A percentile compares a stretch with the other conserved stretches of the same genome.
Evolutionary conservation across 192 early-diverging fungal species (phyloP).

Genomic region (Backusella luteola): DNA sequence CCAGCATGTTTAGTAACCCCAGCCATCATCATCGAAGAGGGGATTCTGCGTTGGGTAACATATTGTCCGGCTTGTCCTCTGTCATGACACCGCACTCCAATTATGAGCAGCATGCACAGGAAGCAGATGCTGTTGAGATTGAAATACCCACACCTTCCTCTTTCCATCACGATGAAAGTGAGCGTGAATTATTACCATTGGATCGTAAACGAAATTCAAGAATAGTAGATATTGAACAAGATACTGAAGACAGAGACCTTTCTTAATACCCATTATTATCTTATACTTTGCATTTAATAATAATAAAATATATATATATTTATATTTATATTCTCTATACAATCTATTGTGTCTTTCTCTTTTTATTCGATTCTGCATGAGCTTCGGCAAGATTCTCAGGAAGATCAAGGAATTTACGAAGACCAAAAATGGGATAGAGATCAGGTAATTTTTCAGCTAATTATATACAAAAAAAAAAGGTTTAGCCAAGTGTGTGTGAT

Average conservation of each 20-base stretch:
- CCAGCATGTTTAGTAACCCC: not conserved
- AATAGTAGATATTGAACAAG: slow-evolving; percentile 18
- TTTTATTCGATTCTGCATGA: slow-evolving; percentile 1
- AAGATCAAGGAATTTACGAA: slow-evolving; percentile 21
- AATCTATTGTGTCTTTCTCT: slow-evolving; percentile 8
- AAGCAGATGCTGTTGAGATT: slow-evolving; percentile 33
- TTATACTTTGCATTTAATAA: not conserved
- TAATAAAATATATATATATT: not conserved
- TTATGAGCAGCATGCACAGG: not conserved
- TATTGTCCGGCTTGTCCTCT: slow-evolving; percentile 13
- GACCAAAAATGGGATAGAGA: slow-evolving; percentile 17
- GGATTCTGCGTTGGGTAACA: slow-evolving; percentile 8
- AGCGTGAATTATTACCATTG: slow-evolving; percentile 13
- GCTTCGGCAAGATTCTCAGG: slow-evolving; percentile 15
- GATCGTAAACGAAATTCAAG: slow-evolving; percentile 6
- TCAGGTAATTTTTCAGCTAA: slow-evolving; percentile 60
- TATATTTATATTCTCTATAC: not conserved
- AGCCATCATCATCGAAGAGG: not conserved
- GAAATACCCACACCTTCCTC: slow-evolving; percentile 31
- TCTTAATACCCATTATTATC: not conserved
- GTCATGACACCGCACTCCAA: not conserved
- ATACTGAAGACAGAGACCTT: slow-evolving; percentile 14
- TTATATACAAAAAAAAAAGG: not conserved
- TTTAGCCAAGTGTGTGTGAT: not conserved
- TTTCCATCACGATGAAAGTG: not conserved